phyloP scores from a whole-genome alignment of 1,284 basidiomycete genomes.

The Cutaneotrichosporon arboriforme region DNA sequence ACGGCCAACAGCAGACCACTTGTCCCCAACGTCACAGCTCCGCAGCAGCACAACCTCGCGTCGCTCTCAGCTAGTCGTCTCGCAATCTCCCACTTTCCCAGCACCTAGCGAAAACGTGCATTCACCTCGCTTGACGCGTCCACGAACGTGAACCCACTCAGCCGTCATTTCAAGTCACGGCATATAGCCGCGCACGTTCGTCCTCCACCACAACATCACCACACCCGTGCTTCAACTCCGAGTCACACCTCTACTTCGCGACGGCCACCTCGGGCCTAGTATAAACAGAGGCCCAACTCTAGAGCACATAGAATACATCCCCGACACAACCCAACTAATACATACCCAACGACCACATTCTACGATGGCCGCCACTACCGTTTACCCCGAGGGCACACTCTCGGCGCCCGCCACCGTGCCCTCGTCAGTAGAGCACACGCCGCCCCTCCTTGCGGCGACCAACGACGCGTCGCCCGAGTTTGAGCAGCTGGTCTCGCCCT shows the following conservation, averaged over 20 bases:
- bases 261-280: neutral
- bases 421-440: constrained; percentile 15
- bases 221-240: neutral
- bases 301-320: constrained; percentile 1
- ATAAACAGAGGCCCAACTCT: neutral
- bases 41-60: too few relatives aligned
- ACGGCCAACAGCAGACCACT: neutral
- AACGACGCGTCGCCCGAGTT: constrained; percentile 26
- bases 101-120: too few relatives aligned
- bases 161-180: neutral
- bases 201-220: neutral
- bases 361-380: neutral
- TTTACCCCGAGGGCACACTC: neutral
- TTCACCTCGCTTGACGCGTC: too few relatives aligned
- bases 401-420: neutral
- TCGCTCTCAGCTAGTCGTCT: too few relatives aligned
- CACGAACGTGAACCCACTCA: too few relatives aligned
- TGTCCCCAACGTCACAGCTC: neutral
- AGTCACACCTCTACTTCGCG: neutral
- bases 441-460: constrained; percentile 25
- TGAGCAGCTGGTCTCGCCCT: constrained; percentile 27
- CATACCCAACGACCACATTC: neutral
- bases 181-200: constrained; percentile 1
- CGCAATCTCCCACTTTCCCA: too few relatives aligned
- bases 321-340: neutral